Conservation (phyloP, 2,329 filamentous ascomycete genomes). For the Fusarium keratoplasticum region DNA sequence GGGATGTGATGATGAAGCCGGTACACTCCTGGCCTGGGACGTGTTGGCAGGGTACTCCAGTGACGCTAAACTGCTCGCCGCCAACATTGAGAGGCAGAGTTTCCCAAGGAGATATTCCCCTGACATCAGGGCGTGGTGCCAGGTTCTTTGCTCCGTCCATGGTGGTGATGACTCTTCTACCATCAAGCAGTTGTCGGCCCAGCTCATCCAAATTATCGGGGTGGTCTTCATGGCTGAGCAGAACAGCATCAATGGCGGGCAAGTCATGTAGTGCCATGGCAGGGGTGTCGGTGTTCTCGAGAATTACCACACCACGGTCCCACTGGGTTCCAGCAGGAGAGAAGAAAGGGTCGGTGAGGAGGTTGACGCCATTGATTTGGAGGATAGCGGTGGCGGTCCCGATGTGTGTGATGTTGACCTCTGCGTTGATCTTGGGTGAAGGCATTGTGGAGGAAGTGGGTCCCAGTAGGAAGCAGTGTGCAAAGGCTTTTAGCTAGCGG, state of each 20-base stretch:
- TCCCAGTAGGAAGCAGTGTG: not conserved
- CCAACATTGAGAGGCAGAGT: not conserved
- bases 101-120: not conserved
- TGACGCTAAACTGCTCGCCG: not conserved
- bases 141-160: not conserved
- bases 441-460: not conserved
- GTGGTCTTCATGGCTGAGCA: not conserved
- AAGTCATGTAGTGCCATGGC: not conserved
- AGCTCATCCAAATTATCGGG: not conserved
- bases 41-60: not conserved
- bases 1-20: not conserved
- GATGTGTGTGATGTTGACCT: slow-evolving; percentile 55
- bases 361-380: slow-evolving; percentile 53
- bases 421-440: not conserved
- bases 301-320: not conserved
- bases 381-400: slow-evolving; percentile 62
- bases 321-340: not conserved
- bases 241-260: not conserved
- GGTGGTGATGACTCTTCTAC: not conserved
- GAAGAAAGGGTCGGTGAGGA: slow-evolving; percentile 61
- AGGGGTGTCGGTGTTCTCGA: not conserved
- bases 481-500: too few species aligned
- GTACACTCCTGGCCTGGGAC: not conserved
- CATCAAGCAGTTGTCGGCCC: not conserved
- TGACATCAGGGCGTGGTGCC: not conserved